Percentiles rank a stretch among this genome's conserved stretches.
These are phyloP conservation scores for Boletus fagicola DNA, from an alignment of 768 basidiomycete genomes.

Conservation along the genomic window DNA sequence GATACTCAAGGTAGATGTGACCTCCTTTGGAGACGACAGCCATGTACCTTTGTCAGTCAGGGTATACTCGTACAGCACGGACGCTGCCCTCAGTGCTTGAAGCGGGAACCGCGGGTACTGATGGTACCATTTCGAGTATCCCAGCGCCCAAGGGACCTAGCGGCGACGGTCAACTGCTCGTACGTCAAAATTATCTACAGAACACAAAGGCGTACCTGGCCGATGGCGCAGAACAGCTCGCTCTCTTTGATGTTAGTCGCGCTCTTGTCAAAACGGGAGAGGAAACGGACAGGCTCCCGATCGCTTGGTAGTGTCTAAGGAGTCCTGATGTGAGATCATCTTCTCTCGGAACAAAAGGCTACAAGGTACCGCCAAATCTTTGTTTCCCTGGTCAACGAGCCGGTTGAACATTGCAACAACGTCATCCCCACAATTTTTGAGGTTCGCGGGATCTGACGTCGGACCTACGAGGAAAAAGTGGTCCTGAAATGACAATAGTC, in stretches of 20 bases:
- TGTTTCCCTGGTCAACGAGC: constrained; percentile 45
- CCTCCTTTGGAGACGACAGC: constrained; percentile 39
- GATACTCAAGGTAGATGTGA: constrained; percentile 35
- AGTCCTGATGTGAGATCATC: background rate
- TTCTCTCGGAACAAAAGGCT: background rate
- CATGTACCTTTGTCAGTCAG: constrained; percentile 51
- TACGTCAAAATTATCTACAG: background rate
- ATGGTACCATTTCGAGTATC: constrained; percentile 58
- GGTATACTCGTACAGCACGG: constrained; percentile 50
- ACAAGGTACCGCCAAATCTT: constrained; percentile 37
- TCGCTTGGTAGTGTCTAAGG: constrained; percentile 29
- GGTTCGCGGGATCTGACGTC: constrained; percentile 42
- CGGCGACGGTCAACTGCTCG: background rate
- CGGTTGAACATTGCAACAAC: constrained; percentile 47
- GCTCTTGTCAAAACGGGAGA: constrained; percentile 57
- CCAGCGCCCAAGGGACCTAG: constrained; percentile 53
- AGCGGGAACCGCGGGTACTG: constrained; percentile 54
- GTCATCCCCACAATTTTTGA: constrained; percentile 31
- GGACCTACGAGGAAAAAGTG: constrained; percentile 54
- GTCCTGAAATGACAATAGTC: constrained; percentile 34
- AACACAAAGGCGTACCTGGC: constrained; percentile 37
- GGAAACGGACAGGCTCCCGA: constrained; percentile 44
- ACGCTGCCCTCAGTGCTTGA: constrained; percentile 47
- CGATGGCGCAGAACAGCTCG: constrained; percentile 46
- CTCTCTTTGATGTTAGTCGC: constrained; percentile 61